A percentile compares a stretch with the other conserved stretches of the same genome.
Conservation (phyloP, 495 filamentous ascomycete genomes). For the Hypoxylon crocopeplum region DNA sequence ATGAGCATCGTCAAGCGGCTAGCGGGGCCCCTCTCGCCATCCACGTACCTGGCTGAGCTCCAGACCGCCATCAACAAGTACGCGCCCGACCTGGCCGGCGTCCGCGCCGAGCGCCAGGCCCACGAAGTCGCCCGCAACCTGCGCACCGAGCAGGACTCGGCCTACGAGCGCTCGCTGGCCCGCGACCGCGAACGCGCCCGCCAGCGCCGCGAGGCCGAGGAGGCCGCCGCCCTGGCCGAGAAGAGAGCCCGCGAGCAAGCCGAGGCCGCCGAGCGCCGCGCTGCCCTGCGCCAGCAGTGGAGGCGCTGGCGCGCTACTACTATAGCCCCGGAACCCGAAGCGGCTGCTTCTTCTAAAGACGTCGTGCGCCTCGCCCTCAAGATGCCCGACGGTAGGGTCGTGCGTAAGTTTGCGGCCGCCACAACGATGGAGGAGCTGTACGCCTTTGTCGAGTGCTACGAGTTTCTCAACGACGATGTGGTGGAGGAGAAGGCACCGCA, state of each 20-base stretch:
- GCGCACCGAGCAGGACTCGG: conserved; percentile 83
- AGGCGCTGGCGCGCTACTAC: conserved; percentile 75
- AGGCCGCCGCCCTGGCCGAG: conserved; percentile 65
- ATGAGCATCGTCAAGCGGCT: conserved; percentile 87
- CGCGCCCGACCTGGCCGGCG: conserved; percentile 68
- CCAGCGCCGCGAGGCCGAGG: conserved; percentile 75
- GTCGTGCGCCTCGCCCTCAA: conserved; percentile 83
- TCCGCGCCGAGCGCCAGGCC: conserved; percentile 71
- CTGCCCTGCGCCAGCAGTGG: conserved; percentile 72
- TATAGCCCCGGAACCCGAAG: conserved; percentile 71
- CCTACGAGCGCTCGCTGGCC: conserved; percentile 90
- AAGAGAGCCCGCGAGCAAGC: conserved; percentile 62
- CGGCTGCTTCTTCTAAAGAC: conserved; percentile 61
- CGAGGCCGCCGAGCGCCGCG: conserved; percentile 65
- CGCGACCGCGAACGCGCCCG: conserved; percentile 83
- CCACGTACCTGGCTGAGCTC: conserved; percentile 73
- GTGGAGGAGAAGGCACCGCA: conserved; percentile 36
- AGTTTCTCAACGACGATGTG: conserved; percentile 57
- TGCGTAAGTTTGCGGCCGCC: conserved; percentile 71
- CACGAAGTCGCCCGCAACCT: conserved; percentile 80
- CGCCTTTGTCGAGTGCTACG: conserved; percentile 94
- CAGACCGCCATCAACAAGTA: conserved; percentile 73
- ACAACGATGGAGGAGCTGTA: conserved; percentile 86
- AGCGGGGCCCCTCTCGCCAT: conserved; percentile 68
- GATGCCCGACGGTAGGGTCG: conserved; percentile 73